Percentiles rank a stretch among this genome's conserved stretches.
Evolutionary conservation across 805 yeast genomes (phyloP).

Genomic region (Kodamaea laetipori): DNA sequence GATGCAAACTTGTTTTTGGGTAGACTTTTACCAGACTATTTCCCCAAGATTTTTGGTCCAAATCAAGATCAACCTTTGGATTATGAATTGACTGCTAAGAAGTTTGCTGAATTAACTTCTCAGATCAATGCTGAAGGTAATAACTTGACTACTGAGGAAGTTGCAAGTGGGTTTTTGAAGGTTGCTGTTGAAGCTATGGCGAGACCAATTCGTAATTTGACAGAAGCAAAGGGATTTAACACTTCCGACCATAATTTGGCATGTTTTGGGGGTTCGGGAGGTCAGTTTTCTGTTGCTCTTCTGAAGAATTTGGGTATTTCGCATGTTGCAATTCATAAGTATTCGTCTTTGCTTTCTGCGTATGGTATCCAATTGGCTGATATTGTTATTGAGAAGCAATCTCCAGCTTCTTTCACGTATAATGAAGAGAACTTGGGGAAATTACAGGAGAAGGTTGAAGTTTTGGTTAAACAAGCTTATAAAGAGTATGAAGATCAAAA

Average conservation of each 20-base stretch:
- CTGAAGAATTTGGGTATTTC: conserved; percentile 71
- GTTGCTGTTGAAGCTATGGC: conserved; percentile 91
- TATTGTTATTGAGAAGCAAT: conserved; percentile 41
- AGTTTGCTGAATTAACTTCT: conserved; percentile 56
- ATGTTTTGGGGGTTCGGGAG: conserved; percentile 93
- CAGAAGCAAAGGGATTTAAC: conserved; percentile 81
- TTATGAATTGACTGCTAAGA: conserved; percentile 40
- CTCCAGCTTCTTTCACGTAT: conserved; percentile 34
- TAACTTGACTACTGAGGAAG: conserved; percentile 58
- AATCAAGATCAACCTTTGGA: conserved; percentile 37
- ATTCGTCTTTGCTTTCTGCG: conserved; percentile 82
- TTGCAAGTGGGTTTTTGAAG: conserved; percentile 77
- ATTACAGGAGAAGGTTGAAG: conserved; percentile 48
- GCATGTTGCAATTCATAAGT: conserved; percentile 72
- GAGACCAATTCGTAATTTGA: conserved; percentile 81
- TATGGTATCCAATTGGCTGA: conserved; percentile 83
- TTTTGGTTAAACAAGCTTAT: conserved; percentile 46
- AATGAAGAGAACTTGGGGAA: conserved; percentile 27
- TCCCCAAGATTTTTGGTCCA: conserved; percentile 43
- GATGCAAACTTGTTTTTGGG: conserved; percentile 42
- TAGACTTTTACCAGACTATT: conserved; percentile 36
- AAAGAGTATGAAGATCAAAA: conserved; percentile 52
- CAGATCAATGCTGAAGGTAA: conserved; percentile 52
- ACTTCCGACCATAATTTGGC: conserved; percentile 70
- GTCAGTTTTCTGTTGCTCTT: conserved; percentile 82